Base-by-base conservation (phyloP, 305 asterid species). In the Lippia alba region DNA sequence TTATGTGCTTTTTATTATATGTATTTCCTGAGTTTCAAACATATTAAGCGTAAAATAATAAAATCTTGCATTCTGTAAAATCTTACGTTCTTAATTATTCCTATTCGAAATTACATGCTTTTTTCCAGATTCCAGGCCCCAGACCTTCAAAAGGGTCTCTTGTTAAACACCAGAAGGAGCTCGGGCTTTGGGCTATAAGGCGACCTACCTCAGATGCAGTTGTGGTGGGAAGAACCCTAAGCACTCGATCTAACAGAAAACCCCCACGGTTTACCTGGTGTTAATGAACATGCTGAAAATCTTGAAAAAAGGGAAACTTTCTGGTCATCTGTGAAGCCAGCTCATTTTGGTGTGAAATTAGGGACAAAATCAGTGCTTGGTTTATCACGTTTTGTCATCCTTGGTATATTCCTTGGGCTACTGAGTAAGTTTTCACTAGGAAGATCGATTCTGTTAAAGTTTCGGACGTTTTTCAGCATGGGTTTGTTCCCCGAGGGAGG, bases 271-370 rank as follows among this genome's bases (percentile, higher is more conserved):
- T 66, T 94, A 55, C 83, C 90, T n/a, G 97, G 97, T 48, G 84
- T 78, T 4, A 67, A 82, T 4, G 99, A 94, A 77, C 83, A 71
- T 70, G 65, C 55, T 11, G 89, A 91, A 11, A 75, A 78, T 39
- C 30, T 60, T 53, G 67, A 81, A 20, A 82, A 79, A 78, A 82
- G 96, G 85, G 89, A 83, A 80, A 64, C 80, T 50, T 94, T 86
- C 83, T 94, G 99, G 99, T 85, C 93, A 54, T 81, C 82, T 11
- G 75, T 79, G 68, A 89, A 88, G 79, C 97, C 97, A 12, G 95
- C 95, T 16, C 92, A 91, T 68, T 94, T 94, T 30, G 96, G 97
- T 14, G 91, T 89, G 66, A 94, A 91, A 78, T 45, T 88, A 18
- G 96, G 85, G 6, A 40, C 85, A 9, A 88, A 91, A 66, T 89